These are phyloP conservation scores for Leccinum ponderosum DNA, from an alignment of 1,284 basidiomycete species.

Conservation along the genomic window DNA sequence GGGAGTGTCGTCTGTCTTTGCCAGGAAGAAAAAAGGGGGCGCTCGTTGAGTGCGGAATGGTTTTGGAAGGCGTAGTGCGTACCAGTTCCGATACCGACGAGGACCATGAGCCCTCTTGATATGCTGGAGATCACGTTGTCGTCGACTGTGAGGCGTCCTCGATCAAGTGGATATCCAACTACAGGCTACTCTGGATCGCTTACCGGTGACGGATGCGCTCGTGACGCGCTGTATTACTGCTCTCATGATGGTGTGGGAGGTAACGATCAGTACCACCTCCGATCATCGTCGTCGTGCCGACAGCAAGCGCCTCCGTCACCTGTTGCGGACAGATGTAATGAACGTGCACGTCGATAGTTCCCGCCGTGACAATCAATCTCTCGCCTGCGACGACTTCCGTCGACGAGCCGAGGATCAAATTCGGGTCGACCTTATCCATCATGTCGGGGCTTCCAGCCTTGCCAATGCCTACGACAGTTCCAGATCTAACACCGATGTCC, in stretches of 20 bases:
- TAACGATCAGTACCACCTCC: constrained; percentile 79
- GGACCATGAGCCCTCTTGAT: constrained; percentile 79
- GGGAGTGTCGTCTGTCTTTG: constrained; percentile 70
- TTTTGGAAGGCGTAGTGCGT: constrained; percentile 23
- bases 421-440: constrained; percentile 80
- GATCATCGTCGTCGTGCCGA: constrained; percentile 84
- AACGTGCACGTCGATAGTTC: constrained; percentile 90
- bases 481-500: constrained; percentile 93
- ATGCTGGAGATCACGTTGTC: constrained; percentile 75
- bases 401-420: constrained; percentile 81
- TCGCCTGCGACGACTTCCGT: constrained; percentile 97
- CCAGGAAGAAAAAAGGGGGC: not conserved
- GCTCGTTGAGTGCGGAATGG: constrained; percentile 4
- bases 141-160: constrained; percentile 51
- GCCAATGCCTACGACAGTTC: constrained; percentile 79
- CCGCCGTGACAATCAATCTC: constrained; percentile 91
- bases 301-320: constrained; percentile 70
- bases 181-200: constrained; percentile 9
- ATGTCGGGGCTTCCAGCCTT: constrained; percentile 97
- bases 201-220: constrained; percentile 74
- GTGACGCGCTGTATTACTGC: constrained; percentile 78
- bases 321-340: constrained; percentile 96
- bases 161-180: not conserved
- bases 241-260: constrained; percentile 50
- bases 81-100: constrained; percentile 88